phyloP scores from a whole-genome alignment of 345 rosid species.

The Eucalyptus pauciflora region DNA sequence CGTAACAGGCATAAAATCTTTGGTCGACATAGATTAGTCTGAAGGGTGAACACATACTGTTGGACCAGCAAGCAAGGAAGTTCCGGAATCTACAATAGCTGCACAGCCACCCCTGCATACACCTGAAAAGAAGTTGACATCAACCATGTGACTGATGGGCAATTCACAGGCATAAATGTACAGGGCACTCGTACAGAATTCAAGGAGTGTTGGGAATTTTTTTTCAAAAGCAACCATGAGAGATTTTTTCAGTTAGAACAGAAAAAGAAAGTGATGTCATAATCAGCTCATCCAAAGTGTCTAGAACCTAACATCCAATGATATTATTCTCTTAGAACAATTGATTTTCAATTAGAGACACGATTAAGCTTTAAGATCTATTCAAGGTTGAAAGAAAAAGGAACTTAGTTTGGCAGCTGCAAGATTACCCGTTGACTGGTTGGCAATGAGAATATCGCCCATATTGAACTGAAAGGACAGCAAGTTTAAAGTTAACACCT shows the following conservation, averaged over 20 bases:
- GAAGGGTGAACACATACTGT: constrained; percentile 20
- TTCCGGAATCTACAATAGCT: constrained; percentile 75
- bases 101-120: constrained; percentile 52
- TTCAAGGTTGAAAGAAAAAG: background rate
- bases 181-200: background rate
- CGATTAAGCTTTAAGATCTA: background rate
- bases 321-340: background rate
- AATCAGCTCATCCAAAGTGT: background rate
- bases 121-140: constrained; percentile 13
- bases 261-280: background rate
- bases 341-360: background rate
- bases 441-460: constrained; percentile 55
- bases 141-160: background rate
- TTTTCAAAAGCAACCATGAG: background rate
- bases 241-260: background rate
- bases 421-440: constrained; percentile 48
- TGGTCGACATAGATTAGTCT: background rate
- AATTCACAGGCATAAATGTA: background rate
- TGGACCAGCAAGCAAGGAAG: constrained; percentile 75
- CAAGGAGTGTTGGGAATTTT: background rate
- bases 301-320: background rate
- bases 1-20: background rate
- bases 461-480: constrained; percentile 36
- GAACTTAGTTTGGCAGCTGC: background rate
- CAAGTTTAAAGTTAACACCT: background rate